A percentile compares a stretch with the other conserved stretches of the same genome.
phyloP scores from a whole-genome alignment of 2,329 filamentous ascomycete species.

The Coniochaeta pulveracea region DNA sequence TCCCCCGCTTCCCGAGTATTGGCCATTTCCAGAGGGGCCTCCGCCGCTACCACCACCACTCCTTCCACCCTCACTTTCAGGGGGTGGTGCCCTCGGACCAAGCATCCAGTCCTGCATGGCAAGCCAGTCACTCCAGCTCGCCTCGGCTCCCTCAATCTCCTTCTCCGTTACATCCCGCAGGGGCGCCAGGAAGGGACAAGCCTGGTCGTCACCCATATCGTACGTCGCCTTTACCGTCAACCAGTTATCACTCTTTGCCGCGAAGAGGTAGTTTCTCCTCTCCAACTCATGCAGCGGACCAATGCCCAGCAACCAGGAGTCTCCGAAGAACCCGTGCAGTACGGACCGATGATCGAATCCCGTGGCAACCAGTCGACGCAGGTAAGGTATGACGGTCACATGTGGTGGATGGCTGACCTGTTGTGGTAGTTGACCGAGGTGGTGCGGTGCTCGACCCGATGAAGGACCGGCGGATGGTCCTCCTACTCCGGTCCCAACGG shows the following conservation, averaged over 20 bases:
- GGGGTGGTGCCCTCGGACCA: slow-evolving; percentile 61
- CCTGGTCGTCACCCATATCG: slow-evolving; percentile 75
- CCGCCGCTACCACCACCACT: slow-evolving; percentile 8
- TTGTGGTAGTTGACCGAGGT: slow-evolving; percentile 9
- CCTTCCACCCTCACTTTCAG: slow-evolving; percentile 17
- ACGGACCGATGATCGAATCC: slow-evolving; percentile 80
- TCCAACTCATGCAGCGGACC: slow-evolving; percentile 80
- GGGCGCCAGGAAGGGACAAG: slow-evolving; percentile 76
- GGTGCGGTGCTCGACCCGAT: slow-evolving; percentile 10
- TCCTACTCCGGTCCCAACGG: slow-evolving; percentile 17
- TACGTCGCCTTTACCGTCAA: slow-evolving; percentile 80
- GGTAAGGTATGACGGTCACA: slow-evolving; percentile 74
- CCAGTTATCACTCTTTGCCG: slow-evolving; percentile 88
- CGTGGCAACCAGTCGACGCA: slow-evolving; percentile 80
- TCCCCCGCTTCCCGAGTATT: background rate
- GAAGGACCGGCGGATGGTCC: slow-evolving; percentile 6
- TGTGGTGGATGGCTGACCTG: slow-evolving; percentile 12
- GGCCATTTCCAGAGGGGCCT: slow-evolving; percentile 1
- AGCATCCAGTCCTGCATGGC: slow-evolving; percentile 99
- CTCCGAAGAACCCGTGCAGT: slow-evolving; percentile 94
- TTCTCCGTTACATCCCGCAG: slow-evolving; percentile 64
- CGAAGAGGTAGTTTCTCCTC: slow-evolving; percentile 87
- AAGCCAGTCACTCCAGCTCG: slow-evolving; percentile 86
- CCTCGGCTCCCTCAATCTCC: slow-evolving; percentile 75
- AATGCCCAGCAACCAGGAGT: slow-evolving; percentile 74